These are phyloP conservation scores for Phalaenopsis hybrid DNA, from an alignment of 116 monocot species.

Conservation along the genomic window DNA sequence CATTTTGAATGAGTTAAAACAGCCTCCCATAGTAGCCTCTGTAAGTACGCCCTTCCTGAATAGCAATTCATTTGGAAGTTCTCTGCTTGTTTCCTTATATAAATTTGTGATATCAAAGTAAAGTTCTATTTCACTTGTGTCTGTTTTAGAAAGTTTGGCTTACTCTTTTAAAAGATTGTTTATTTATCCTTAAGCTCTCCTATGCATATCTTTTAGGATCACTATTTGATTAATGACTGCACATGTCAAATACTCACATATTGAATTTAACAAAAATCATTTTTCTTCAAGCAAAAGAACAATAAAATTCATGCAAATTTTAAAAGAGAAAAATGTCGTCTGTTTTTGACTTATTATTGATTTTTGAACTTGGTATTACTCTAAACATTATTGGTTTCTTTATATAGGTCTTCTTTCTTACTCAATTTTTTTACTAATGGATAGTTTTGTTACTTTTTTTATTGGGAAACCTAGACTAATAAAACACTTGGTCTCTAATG, in stretches of 20 bases:
- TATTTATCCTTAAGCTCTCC: neutral
- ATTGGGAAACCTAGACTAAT: too few relatives aligned
- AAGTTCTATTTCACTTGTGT: neutral
- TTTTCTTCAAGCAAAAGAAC: too few relatives aligned
- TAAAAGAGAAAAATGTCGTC: too few relatives aligned
- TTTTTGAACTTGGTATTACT: neutral
- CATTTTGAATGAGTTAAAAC: slow-evolving; percentile 36
- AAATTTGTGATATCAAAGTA: neutral
- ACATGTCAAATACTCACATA: too few relatives aligned
- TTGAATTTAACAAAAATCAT: too few relatives aligned
- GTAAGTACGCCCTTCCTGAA: slow-evolving; percentile 17
- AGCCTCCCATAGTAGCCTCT: slow-evolving; percentile 46
- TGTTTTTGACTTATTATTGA: neutral
- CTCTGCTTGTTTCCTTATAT: neutral
- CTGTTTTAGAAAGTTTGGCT: neutral
- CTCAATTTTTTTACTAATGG: too few relatives aligned
- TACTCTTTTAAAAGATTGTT: neutral
- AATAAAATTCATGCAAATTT: too few relatives aligned
- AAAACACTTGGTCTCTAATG: too few relatives aligned
- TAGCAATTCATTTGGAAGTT: neutral
- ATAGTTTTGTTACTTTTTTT: too few relatives aligned
- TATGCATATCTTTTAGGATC: neutral
- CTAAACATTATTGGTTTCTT: neutral
- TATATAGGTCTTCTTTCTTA: too few relatives aligned
- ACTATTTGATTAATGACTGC: neutral